Evolutionary conservation across 345 rosid genomes (phyloP).

Genomic region (Geranium rotundifolium): DNA sequence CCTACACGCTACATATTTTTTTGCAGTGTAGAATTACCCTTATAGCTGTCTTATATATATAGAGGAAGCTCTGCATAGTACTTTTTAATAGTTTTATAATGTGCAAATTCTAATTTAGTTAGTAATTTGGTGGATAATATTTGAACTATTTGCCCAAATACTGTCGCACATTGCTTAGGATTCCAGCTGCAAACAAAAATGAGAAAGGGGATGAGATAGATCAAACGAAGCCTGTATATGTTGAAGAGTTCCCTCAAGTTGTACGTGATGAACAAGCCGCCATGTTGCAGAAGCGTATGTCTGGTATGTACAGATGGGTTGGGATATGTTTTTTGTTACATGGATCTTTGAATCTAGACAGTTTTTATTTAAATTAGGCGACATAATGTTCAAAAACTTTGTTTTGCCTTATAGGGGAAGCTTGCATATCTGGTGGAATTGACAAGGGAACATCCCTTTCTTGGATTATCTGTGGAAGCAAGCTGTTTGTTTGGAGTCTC

Average conservation of each 20-base stretch:
- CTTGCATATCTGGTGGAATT: conserved; percentile 60
- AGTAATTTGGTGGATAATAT: not conserved
- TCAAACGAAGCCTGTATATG: conserved; percentile 71
- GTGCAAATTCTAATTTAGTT: not conserved
- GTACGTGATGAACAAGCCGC: conserved; percentile 61
- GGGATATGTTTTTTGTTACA: not conserved
- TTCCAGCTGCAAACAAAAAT: conserved; percentile 32
- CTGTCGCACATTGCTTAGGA: conserved; percentile 25
- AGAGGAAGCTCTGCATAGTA: no score
- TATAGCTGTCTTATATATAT: no score
- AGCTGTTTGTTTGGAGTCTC: conserved; percentile 66
- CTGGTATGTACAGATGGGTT: conserved; percentile 37
- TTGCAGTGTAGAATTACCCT: no score
- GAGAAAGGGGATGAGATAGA: conserved; percentile 39
- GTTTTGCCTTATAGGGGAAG: conserved; percentile 35
- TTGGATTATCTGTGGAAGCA: conserved; percentile 65
- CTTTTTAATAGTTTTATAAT: no score
- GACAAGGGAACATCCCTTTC: conserved; percentile 61
- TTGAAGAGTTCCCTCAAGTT: conserved; percentile 71
- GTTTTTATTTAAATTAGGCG: conserved; percentile 3
- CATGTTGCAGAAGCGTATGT: conserved; percentile 32
- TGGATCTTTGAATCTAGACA: not conserved
- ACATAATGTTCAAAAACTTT: conserved; percentile 11
- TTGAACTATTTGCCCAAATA: not conserved
- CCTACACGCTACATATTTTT: no score